These are phyloP conservation scores for Saxophila tyrrhenica DNA, from an alignment of 495 filamentous ascomycete genomes.

Conservation along the genomic window DNA sequence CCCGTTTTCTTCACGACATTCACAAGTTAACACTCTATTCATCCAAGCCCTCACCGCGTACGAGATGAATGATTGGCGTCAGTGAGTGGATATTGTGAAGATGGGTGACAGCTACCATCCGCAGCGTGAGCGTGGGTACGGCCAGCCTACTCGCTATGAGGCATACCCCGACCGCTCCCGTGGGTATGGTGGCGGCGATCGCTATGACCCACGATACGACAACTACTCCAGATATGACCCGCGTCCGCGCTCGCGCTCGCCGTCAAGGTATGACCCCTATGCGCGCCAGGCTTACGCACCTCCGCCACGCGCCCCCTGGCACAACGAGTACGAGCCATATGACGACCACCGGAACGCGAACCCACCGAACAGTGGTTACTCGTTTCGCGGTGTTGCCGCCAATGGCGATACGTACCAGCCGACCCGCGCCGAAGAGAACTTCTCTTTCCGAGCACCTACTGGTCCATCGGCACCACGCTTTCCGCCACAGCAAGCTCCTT, in stretches of 20 bases:
- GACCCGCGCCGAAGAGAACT: not conserved
- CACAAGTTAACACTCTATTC: too few relatives aligned
- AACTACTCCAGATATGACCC: not conserved
- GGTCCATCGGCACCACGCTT: conserved; percentile 13
- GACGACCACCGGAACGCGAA: too few relatives aligned
- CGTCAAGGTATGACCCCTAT: not conserved
- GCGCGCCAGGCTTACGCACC: too few relatives aligned
- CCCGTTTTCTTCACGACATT: too few relatives aligned
- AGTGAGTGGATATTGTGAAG: too few relatives aligned
- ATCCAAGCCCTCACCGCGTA: too few relatives aligned
- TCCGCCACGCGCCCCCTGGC: not conserved
- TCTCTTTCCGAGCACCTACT: conserved; percentile 9
- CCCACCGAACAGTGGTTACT: not conserved
- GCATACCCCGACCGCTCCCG: not conserved
- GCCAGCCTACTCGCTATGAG: not conserved
- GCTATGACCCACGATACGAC: not conserved
- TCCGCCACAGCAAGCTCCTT: conserved; percentile 6
- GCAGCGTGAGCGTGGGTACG: too few relatives aligned
- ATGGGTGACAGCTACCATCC: too few relatives aligned
- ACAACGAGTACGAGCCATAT: too few relatives aligned
- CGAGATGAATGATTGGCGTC: too few relatives aligned
- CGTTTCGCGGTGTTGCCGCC: conserved; percentile 11
- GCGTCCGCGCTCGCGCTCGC: not conserved
- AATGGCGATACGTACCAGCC: not conserved
- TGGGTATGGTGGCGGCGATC: not conserved